These are phyloP conservation scores for Coniosporium tulheliwenetii DNA, from an alignment of 2,329 filamentous ascomycete genomes.

Conservation along the genomic window DNA sequence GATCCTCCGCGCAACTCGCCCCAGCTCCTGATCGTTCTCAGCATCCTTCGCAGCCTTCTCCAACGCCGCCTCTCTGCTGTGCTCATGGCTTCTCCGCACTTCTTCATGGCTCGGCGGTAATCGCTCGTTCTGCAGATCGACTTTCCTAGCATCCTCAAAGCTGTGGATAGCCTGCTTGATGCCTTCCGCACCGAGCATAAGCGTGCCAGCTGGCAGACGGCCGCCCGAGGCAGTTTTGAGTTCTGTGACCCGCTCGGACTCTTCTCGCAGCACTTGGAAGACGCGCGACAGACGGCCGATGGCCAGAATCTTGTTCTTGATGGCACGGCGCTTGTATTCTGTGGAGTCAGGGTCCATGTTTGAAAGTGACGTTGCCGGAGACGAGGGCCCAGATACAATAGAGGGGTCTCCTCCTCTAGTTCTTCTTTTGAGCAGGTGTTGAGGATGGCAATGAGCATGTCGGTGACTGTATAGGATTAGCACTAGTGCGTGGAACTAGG, in stretches of 20 bases:
- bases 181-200: constrained; percentile 95
- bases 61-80: constrained; percentile 67
- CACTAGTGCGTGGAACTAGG: background rate
- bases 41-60: constrained; percentile 78
- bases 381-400: constrained; percentile 54
- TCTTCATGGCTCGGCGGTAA: constrained; percentile 87
- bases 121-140: constrained; percentile 91
- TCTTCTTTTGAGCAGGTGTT: constrained; percentile 98
- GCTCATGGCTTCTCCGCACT: constrained; percentile 67
- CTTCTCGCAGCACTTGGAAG: constrained; percentile 95
- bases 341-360: constrained; percentile 64
- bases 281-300: constrained; percentile 93
- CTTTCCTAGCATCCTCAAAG: constrained; percentile 93
- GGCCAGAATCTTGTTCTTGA: constrained; percentile 99
- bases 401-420: constrained; percentile 77
- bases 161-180: constrained; percentile 97
- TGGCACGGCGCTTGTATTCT: constrained; percentile 87
- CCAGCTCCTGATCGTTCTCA: constrained; percentile 78
- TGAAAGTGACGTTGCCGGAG: constrained; percentile 47
- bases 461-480: constrained; percentile 45
- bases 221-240: constrained; percentile 94
- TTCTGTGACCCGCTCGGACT: constrained; percentile 92
- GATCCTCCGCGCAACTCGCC: constrained; percentile 74
- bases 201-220: constrained; percentile 79
- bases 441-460: constrained; percentile 97